Base-by-base conservation (phyloP, 1,139 yeast species). In the Taphrina sp. region DNA sequence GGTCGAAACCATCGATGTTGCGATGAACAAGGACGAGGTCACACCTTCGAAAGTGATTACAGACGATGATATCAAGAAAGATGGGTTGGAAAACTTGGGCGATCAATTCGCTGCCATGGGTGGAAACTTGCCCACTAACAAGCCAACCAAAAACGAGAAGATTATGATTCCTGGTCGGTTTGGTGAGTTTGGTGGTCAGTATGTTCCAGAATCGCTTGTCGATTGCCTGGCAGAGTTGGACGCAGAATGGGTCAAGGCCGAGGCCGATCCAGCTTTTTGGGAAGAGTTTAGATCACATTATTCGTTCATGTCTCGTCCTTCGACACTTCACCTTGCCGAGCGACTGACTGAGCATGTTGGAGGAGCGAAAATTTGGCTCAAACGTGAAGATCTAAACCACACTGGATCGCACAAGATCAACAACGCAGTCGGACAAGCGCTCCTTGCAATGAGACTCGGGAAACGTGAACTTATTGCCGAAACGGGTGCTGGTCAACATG, bases 401-500 rank as follows among this genome's bases (percentile, higher is more conserved):
- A 92, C 98, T 1, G 98, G 99, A 59, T 86, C 95, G 37, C 99
- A 92, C 74, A 92, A 92, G 73, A 92, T 92, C 69, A 92, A 92
- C 72, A 92, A 92, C 66, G 97, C 98, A 23, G 74, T 92, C 62
- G 96, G 96, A 19, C 99, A 92, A 75, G 92, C 88, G 22, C 76
- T 92, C 60, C 77, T 92, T 64, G 98, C 98, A 34, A 86, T 79
- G 70, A 80, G 98, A 70, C 76, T 94, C 64, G 98, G 98, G 49
- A 92, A 92, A 75, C 82, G 75, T 60, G 82, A 85, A 65, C 81
- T 92, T 61, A 92, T 92, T 69, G 99, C 99, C 43, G 99, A 92
- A 74, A 92, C 99, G 43, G 99, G 99, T 71, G 99, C 99, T 56
- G 99, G 99, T 61, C 99, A 92, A 75, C 99, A 92, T 69, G 99